phyloP scores from a whole-genome alignment of 164 flowering plant genomes.

The Vitis labrusca region DNA sequence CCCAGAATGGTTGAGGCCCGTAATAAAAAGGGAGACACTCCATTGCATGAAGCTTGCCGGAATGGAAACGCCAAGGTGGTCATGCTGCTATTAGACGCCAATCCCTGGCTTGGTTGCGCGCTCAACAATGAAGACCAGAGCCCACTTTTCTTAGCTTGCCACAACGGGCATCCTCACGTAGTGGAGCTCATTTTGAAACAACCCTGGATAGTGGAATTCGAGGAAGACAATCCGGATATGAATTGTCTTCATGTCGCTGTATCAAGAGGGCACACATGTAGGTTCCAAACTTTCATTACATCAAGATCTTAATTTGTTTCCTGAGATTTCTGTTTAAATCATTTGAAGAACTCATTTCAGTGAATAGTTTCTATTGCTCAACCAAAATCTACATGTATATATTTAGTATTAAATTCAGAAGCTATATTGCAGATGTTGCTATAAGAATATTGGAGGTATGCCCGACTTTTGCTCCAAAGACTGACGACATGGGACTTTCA shows the following conservation, averaged over 20 bases:
- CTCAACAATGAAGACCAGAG: conserved; percentile 7
- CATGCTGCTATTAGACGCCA: background rate
- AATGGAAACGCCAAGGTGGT: conserved; percentile 1
- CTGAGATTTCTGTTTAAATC: no score
- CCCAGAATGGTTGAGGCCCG: background rate
- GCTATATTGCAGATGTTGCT: conserved; percentile 11
- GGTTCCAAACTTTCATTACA: background rate
- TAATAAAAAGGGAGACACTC: conserved; percentile 4
- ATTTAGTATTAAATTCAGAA: no score
- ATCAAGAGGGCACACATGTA: conserved; percentile 25
- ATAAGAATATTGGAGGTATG: conserved; percentile 4
- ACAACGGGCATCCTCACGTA: conserved; percentile 7
- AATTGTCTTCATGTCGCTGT: conserved; percentile 27
- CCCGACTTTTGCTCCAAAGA: conserved; percentile 11
- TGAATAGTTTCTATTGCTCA: no score
- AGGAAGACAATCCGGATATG: conserved; percentile 10
- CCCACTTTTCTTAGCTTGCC: conserved; percentile 14
- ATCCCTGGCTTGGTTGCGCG: conserved; percentile 4
- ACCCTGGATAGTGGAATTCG: conserved; percentile 10
- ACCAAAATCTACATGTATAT: background rate
- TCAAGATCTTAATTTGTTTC: background rate
- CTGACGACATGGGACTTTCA: conserved; percentile 10
- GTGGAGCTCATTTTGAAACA: conserved; percentile 8
- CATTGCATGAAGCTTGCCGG: conserved; percentile 11
- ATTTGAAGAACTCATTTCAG: no score